Evolutionary conservation across 2,329 filamentous ascomycete genomes (phyloP).

Genomic region (Verticillium alfalfae): DNA sequence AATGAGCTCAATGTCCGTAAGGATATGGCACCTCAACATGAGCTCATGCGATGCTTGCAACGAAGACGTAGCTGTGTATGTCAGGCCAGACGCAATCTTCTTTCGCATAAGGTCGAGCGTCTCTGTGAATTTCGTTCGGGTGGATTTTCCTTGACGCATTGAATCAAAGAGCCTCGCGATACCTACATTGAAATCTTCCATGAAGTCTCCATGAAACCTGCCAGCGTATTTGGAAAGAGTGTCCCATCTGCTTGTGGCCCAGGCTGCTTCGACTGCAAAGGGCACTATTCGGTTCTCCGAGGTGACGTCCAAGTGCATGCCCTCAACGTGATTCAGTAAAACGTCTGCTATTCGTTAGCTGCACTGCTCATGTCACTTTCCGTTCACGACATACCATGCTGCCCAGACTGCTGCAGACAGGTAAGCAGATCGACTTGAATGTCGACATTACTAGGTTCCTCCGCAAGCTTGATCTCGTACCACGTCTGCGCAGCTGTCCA

Average conservation of each 20-base stretch:
- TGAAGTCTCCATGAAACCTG: constrained; percentile 43
- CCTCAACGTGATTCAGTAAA: constrained; percentile 79
- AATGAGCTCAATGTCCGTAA: constrained; percentile 82
- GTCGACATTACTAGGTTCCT: constrained; percentile 70
- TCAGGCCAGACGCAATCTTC: constrained; percentile 68
- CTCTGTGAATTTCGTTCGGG: constrained; percentile 45
- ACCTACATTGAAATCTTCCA: constrained; percentile 74
- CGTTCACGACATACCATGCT: constrained; percentile 62
- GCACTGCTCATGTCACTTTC: background rate
- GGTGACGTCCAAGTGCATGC: constrained; percentile 52
- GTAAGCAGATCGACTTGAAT: constrained; percentile 78
- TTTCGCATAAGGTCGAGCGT: constrained; percentile 61
- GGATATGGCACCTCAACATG: constrained; percentile 79
- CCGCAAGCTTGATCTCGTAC: constrained; percentile 87
- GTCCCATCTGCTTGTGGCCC: constrained; percentile 80
- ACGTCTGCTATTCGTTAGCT: constrained; percentile 51
- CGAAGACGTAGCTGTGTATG: constrained; percentile 70
- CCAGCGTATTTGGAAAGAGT: constrained; percentile 63
- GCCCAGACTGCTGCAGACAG: constrained; percentile 91
- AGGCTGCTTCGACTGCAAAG: constrained; percentile 85
- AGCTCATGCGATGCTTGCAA: constrained; percentile 78
- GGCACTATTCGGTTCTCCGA: constrained; percentile 64
- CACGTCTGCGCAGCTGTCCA: constrained; percentile 96
- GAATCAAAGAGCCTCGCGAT: constrained; percentile 57
- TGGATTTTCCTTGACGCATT: constrained; percentile 48